phyloP scores from a whole-genome alignment of 2,329 filamentous ascomycete species.

The Talaromyces rugulosus region DNA sequence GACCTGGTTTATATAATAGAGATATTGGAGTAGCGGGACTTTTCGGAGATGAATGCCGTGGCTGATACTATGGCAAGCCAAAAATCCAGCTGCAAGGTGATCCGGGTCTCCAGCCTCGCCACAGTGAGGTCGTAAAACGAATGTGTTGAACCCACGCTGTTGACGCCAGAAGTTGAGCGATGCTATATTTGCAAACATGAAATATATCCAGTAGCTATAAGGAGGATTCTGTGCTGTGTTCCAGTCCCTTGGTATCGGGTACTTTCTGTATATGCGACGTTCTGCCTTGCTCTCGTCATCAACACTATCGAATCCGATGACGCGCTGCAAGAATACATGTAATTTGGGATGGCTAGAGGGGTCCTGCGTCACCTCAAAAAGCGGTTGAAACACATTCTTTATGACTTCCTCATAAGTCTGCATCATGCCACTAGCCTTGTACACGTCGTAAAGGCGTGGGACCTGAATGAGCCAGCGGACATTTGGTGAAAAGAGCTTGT shows the following conservation, averaged over 20 bases:
- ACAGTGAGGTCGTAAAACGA: conserved; percentile 87
- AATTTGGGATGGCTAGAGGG: conserved; percentile 85
- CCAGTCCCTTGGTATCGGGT: conserved; percentile 85
- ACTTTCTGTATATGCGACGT: conserved; percentile 90
- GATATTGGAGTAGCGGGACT: conserved; percentile 89
- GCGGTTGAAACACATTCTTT: conserved; percentile 83
- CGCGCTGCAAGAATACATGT: conserved; percentile 88
- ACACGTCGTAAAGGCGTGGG: conserved; percentile 90
- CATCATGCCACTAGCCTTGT: conserved; percentile 85
- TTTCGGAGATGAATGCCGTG: conserved; percentile 91
- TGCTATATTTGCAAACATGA: conserved; percentile 88
- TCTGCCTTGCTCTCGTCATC: conserved; percentile 98
- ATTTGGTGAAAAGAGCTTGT: conserved; percentile 96
- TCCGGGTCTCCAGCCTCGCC: conserved; percentile 96
- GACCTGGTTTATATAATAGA: conserved; percentile 97
- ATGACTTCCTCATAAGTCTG: conserved; percentile 86
- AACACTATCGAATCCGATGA: conserved; percentile 95
- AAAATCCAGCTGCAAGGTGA: conserved; percentile 82
- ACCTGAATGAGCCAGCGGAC: conserved; percentile 96
- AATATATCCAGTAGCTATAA: conserved; percentile 99
- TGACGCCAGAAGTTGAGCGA: conserved; percentile 91
- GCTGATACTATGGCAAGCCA: conserved; percentile 95
- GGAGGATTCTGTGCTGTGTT: conserved; percentile 90
- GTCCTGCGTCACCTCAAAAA: conserved; percentile 91
- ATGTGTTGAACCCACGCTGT: conserved; percentile 90